Conservation (phyloP, 345 rosid species). For the Reutealis trisperma region DNA sequence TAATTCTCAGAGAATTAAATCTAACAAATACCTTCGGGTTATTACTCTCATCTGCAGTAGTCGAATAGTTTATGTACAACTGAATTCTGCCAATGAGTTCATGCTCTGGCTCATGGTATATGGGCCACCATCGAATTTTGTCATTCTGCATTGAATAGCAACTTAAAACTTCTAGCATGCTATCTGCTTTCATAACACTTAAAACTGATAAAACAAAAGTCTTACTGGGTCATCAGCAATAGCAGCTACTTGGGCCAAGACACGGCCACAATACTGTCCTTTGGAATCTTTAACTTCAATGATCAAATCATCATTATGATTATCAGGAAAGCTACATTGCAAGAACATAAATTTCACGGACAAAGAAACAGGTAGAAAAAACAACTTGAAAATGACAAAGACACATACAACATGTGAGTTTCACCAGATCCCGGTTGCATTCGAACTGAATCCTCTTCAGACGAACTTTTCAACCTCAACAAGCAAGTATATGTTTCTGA, state of each 20-base stretch:
- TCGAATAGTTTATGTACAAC: constrained; percentile 28
- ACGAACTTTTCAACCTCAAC: constrained; percentile 27
- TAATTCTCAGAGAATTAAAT: background rate
- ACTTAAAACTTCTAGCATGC: background rate
- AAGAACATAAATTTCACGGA: background rate
- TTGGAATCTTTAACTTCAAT: constrained; percentile 31
- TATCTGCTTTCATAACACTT: background rate
- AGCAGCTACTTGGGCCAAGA: constrained; percentile 26
- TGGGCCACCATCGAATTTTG: constrained; percentile 37
- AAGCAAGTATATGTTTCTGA: constrained; percentile 30
- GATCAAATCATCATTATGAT: constrained; percentile 31
- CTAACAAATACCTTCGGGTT: constrained; percentile 18
- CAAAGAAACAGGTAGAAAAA: background rate
- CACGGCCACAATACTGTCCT: constrained; percentile 26
- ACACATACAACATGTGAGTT: constrained; percentile 29
- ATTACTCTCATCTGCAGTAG: constrained; percentile 32
- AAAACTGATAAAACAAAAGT: background rate
- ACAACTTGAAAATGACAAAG: background rate
- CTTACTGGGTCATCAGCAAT: constrained; percentile 35
- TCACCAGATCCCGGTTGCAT: constrained; percentile 33
- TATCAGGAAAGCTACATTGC: constrained; percentile 25
- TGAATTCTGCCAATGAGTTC: constrained; percentile 30
- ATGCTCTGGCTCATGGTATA: constrained; percentile 31
- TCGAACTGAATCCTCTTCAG: constrained; percentile 28
- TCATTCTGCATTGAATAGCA: constrained; percentile 23